A percentile compares a stretch with the other conserved stretches of the same genome.
Evolutionary conservation across 1,284 basidiomycete species (phyloP).

Genomic region (Ustilago esculenta): DNA sequence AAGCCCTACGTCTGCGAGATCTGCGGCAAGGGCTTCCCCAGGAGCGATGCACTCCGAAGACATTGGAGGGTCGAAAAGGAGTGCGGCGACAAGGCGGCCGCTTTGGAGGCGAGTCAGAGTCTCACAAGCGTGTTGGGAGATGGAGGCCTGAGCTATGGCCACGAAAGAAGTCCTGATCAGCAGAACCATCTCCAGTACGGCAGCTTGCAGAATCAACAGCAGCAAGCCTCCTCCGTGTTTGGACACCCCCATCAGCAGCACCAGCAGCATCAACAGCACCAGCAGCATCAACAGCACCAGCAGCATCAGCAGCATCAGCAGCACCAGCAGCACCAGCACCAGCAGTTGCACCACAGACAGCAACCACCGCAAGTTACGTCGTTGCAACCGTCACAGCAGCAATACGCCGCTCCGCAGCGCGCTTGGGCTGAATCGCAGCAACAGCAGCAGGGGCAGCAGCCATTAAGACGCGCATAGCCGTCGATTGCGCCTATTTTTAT

Average conservation of each 20-base stretch:
- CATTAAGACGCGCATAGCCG: constrained; percentile 10
- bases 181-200: constrained; percentile 16
- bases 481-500: too few relatives aligned
- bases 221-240: constrained; percentile 1
- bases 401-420: too few relatives aligned
- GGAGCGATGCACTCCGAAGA: constrained; percentile 63
- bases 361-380: constrained; percentile 1
- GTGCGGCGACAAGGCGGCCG: constrained; percentile 56
- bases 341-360: constrained; percentile 15
- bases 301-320: neutral
- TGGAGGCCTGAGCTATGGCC: constrained; percentile 13
- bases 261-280: constrained; percentile 12
- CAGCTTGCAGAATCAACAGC: constrained; percentile 9
- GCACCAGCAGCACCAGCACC: constrained; percentile 14
- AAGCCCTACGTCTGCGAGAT: constrained; percentile 65
- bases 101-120: constrained; percentile 53
- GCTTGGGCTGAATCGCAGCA: constrained; percentile 6
- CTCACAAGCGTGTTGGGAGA: constrained; percentile 25
- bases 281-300: neutral
- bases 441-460: constrained; percentile 15
- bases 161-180: constrained; percentile 39
- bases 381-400: too few relatives aligned
- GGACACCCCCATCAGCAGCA: constrained; percentile 12
- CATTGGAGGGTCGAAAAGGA: constrained; percentile 65
- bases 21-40: constrained; percentile 64